A percentile compares a stretch with the other conserved stretches of the same genome.
phyloP scores from a whole-genome alignment of 2,329 filamentous ascomycete species.

The Nigrograna mackinnonii region DNA sequence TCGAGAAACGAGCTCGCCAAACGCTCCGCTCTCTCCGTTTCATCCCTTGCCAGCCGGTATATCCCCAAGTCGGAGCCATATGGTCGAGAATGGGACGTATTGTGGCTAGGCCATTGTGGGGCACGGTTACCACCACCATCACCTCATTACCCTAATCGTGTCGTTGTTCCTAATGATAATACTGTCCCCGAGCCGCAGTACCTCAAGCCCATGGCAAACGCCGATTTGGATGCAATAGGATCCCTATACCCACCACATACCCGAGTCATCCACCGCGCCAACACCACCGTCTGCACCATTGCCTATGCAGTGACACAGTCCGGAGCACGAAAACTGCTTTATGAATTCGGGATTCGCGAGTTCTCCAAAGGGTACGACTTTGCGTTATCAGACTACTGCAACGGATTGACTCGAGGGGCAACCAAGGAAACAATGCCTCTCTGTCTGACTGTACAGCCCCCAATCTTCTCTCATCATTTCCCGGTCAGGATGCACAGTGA shows the following conservation, averaged over 20 bases:
- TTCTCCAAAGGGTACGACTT: constrained; percentile 28
- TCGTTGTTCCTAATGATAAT: constrained; percentile 16
- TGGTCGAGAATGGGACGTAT: constrained; percentile 40
- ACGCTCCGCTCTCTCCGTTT: constrained; percentile 15
- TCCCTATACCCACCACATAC: constrained; percentile 23
- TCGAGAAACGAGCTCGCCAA: constrained; percentile 15
- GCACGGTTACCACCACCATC: constrained; percentile 20
- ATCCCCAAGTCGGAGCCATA: constrained; percentile 23
- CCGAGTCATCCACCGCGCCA: constrained; percentile 20
- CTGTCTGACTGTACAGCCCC: constrained; percentile 30
- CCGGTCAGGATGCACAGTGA: constrained; percentile 20
- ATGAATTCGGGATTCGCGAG: constrained; percentile 28
- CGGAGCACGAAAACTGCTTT: constrained; percentile 29
- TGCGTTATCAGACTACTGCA: constrained; percentile 23
- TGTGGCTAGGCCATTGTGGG: constrained; percentile 46
- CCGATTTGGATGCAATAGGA: constrained; percentile 18
- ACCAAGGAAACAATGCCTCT: constrained; percentile 21
- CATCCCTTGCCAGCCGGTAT: constrained; percentile 1
- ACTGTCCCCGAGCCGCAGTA: constrained; percentile 22
- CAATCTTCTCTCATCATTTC: constrained; percentile 25
- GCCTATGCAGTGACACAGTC: constrained; percentile 29
- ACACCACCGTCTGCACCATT: constrained; percentile 23
- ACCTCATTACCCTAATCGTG: constrained; percentile 16
- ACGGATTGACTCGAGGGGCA: constrained; percentile 19
- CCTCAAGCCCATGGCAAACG: constrained; percentile 20